A percentile compares a stretch with the other conserved stretches of the same genome.
Conservation (phyloP, 768 basidiomycete species). For the Mycena floridula region DNA sequence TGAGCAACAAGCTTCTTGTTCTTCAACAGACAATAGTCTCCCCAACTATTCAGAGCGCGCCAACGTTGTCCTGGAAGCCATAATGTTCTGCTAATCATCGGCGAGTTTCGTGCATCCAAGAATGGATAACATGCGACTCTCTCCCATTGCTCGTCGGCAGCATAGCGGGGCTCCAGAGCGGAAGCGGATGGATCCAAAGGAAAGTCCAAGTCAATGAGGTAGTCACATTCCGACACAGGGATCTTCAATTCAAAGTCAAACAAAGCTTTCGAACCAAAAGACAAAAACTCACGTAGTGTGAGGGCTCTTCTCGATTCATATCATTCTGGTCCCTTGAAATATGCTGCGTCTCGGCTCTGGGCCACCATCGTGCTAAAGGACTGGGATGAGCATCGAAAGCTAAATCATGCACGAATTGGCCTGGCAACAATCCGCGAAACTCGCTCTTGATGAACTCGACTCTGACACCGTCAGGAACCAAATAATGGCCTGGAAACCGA, state of each 20-base stretch:
- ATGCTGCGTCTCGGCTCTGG: slow-evolving; percentile 54
- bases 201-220: slow-evolving; percentile 87
- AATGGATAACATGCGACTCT: slow-evolving; percentile 76
- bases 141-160: slow-evolving; percentile 67
- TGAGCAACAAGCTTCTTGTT: slow-evolving; percentile 38
- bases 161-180: slow-evolving; percentile 74
- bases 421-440: slow-evolving; percentile 84
- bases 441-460: slow-evolving; percentile 91
- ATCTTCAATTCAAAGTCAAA: slow-evolving; percentile 39
- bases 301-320: slow-evolving; percentile 71
- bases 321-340: slow-evolving; percentile 77
- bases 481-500: slow-evolving; percentile 86
- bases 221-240: slow-evolving; percentile 70
- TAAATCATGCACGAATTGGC: slow-evolving; percentile 58
- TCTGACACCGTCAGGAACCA: slow-evolving; percentile 76
- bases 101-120: slow-evolving; percentile 75
- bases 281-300: slow-evolving; percentile 59
- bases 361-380: slow-evolving; percentile 35
- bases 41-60: slow-evolving; percentile 68
- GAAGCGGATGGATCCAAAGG: slow-evolving; percentile 57
- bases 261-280: slow-evolving; percentile 6
- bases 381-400: slow-evolving; percentile 19
- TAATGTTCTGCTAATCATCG: slow-evolving; percentile 65
- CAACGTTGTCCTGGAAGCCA: slow-evolving; percentile 74
- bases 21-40: slow-evolving; percentile 86